Conservation (phyloP, 164 flowering plant species). For the Hamamelis virginiana region DNA sequence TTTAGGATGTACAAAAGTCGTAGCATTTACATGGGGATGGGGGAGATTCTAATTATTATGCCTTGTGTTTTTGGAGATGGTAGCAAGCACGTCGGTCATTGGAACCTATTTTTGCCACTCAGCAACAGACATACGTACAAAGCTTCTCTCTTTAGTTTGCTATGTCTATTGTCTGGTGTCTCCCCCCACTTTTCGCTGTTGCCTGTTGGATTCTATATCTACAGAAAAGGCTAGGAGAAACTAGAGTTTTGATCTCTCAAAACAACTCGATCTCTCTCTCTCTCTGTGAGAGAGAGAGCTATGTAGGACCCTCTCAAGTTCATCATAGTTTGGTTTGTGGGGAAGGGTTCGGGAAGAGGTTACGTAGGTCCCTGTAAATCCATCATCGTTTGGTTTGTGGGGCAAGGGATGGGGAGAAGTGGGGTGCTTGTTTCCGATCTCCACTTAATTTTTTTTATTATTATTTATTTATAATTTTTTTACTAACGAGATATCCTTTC, state of each 20-base stretch:
- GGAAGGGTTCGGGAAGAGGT: too few relatives aligned
- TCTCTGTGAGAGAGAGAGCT: too few relatives aligned
- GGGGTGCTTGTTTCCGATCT: too few relatives aligned
- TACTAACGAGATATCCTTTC: too few relatives aligned
- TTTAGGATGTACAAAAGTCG: background rate
- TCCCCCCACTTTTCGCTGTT: background rate
- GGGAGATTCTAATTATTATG: conserved; percentile 13
- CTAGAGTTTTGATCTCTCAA: background rate
- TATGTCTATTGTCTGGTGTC: background rate
- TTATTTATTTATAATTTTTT: too few relatives aligned
- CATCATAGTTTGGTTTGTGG: background rate
- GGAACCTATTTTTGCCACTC: background rate
- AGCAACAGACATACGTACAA: conserved; percentile 1
- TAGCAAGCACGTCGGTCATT: background rate
- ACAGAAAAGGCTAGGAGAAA: background rate
- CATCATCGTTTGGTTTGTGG: too few relatives aligned
- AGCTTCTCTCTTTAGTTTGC: background rate
- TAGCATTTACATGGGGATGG: background rate
- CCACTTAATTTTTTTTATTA: too few relatives aligned
- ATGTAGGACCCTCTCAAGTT: background rate
- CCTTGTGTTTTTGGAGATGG: conserved; percentile 8
- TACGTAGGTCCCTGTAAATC: too few relatives aligned
- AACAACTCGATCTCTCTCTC: too few relatives aligned
- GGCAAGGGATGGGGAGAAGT: too few relatives aligned
- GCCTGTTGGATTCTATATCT: background rate